Evolutionary conservation across 371 early-diverging fungal genomes (phyloP), one percentile per base, ranked within the genome.

Genomic region (Mortierella sp.): DNA sequence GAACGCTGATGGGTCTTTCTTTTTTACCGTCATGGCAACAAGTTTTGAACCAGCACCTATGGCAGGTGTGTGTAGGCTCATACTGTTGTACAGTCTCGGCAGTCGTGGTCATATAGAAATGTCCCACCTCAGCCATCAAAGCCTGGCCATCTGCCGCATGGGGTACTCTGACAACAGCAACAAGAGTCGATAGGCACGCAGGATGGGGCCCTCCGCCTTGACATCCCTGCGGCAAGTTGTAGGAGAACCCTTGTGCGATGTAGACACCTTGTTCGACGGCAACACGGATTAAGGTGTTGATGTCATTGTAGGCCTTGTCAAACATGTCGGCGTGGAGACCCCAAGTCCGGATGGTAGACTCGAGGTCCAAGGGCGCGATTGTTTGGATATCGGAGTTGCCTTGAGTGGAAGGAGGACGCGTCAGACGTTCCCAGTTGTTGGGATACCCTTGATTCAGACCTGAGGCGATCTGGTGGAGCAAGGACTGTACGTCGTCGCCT

Each of bases 1-100:
- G 34, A 0, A 3, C 31, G 31, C 31, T 34, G 1, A 80, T 38
- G 72, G 50, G 50, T 50, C 50, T 50, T 16, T 50, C 50, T 1
- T 0, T 16, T 13, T 50, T 9, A 14, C 16, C 19, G n/a, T 47
- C 45, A 24, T 80, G 75, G 45, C 80, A 80, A 26, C 80, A 80
- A n/a, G 24, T 71, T 13, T 13, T 34, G 31, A 80, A 60, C 75
- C 80, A 80, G 54, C 80, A 80, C 16, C 28, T 11, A 42, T 80
- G 75, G 48, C 76, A 80, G 3, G 26, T 10, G 0, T 74, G n/a
- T 21, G 24, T 45, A 44, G 38, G 44, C 7, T 44, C 26, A 1
- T 68, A 47, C 34, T 80, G 70, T 47, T 75, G 70, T 11, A 47
- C 21, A 57, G 38, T 34, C 24, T 65, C 38, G 6, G 68, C 21